phyloP scores from a whole-genome alignment of 371 early-diverging fungal species.

The Rhizopus delemar region DNA sequence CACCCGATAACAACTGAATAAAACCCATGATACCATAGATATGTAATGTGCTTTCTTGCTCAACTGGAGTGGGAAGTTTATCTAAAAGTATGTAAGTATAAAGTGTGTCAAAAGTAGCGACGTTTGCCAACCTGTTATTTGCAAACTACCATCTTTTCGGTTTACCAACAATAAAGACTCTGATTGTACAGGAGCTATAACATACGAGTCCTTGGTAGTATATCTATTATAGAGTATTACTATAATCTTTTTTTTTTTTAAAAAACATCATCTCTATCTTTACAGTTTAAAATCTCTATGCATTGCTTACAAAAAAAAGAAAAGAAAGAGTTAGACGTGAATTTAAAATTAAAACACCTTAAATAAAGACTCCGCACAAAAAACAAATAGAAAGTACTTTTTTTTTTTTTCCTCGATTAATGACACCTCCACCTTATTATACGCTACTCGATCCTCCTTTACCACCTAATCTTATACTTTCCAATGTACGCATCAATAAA shows the following conservation, averaged over 20 bases:
- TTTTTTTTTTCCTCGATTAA: neutral
- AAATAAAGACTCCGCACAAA: neutral
- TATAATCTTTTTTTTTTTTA: too few relatives aligned
- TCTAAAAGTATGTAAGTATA: slow-evolving; percentile 8
- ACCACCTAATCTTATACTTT: slow-evolving; percentile 20
- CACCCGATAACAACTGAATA: slow-evolving; percentile 68
- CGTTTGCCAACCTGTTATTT: slow-evolving; percentile 17
- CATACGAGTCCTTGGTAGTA: slow-evolving; percentile 21
- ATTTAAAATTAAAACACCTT: neutral
- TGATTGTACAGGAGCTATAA: slow-evolving; percentile 18
- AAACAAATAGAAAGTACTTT: neutral
- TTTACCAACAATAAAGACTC: slow-evolving; percentile 22
- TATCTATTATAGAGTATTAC: slow-evolving; percentile 5
- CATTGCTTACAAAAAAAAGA: neutral
- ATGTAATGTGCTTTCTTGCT: slow-evolving; percentile 37
- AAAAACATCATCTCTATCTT: neutral
- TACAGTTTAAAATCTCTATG: slow-evolving; percentile 4
- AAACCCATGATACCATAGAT: slow-evolving; percentile 72
- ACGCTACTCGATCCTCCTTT: slow-evolving; percentile 23
- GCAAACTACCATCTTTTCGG: slow-evolving; percentile 15
- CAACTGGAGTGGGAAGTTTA: slow-evolving; percentile 16
- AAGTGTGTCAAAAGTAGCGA: neutral
- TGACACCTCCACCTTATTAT: slow-evolving; percentile 24
- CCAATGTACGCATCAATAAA: slow-evolving; percentile 35
- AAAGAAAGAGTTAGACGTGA: neutral